Base-by-base conservation (phyloP, 768 basidiomycete species). In the Arthromyces matolae region DNA sequence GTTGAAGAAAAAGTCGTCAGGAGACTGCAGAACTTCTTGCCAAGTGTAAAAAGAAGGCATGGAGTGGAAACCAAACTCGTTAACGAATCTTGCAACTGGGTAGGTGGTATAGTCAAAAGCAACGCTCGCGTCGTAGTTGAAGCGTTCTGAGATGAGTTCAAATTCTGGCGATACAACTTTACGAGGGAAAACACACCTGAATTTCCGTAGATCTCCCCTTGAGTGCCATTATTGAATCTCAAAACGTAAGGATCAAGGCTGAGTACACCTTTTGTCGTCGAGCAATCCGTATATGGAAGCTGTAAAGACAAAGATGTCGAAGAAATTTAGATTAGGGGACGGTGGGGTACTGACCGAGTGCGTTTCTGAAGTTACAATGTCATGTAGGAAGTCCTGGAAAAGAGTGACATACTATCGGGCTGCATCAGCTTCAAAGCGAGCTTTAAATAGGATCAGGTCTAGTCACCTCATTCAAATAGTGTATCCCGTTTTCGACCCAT, bases 21-120 rank as follows among this genome's bases (percentile, higher is more conserved):
- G 69, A 3, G 71, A 70, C 18, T 60, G 53, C 4, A 81, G 71
- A 1, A 77, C 80, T 55, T 81, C 77, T 54, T 80, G 70, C 80
- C 80, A 83, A 42, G 66, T 74, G 51, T 79, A 81, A 62, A 81
- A 77, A 1, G 79, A 81, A 4, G 80, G 80, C 75, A 80, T 78
- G 0, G 80, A 81, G 58, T 81, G 80, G 63, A 80, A 81, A 75
- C 79, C 79, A 45, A 81, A 81, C 52, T 83, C 80, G 50, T 81
- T 81, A 34, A 80, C 68, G 45, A 80, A 81, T 34, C 80, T 73
- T 42, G 23, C 37, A 34, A 77, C 68, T 10, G 79, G 79, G 54
- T 69, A 83, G 0, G 78, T 77, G 44, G 66, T 70, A 48, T 79
- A 74, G 50, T 79, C 71, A 60, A 82, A 81, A 0, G 80, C 79